Evolutionary conservation across 768 basidiomycete species (phyloP).

Genomic region (Hemileccinum rubropunctum): DNA sequence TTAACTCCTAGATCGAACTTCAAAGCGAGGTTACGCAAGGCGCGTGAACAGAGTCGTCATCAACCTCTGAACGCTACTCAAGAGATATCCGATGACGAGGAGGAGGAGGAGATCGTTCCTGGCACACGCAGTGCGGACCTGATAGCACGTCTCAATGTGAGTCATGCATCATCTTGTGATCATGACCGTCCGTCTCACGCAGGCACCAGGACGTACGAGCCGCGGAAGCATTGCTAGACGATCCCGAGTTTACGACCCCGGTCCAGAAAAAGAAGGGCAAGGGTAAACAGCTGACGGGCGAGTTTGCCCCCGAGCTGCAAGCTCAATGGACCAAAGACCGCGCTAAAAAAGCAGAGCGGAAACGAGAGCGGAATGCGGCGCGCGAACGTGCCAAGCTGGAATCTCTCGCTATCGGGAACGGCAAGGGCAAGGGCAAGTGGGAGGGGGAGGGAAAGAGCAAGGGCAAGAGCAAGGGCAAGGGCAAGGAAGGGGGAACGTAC

Average conservation of each 20-base stretch:
- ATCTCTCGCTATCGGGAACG: conserved; percentile 57
- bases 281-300: conserved; percentile 35
- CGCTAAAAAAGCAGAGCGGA: conserved; percentile 74
- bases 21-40: conserved; percentile 32
- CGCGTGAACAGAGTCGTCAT: conserved; percentile 27
- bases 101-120: conserved; percentile 24
- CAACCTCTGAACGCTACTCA: conserved; percentile 11
- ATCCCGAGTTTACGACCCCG: conserved; percentile 19
- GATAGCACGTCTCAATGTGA: conserved; percentile 53
- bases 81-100: conserved; percentile 22
- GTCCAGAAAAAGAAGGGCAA: conserved; percentile 28
- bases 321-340: conserved; percentile 82
- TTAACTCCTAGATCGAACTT: conserved; percentile 35
- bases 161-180: conserved; percentile 8
- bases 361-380: conserved; percentile 56
- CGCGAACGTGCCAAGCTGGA: conserved; percentile 59
- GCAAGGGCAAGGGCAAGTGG: conserved; percentile 69
- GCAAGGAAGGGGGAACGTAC: too few relatives aligned
- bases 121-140: conserved; percentile 48
- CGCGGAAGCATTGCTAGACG: conserved; percentile 27
- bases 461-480: too few relatives aligned
- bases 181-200: neutral
- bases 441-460: conserved; percentile 27
- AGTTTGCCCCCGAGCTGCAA: conserved; percentile 55
- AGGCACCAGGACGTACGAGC: conserved; percentile 52